Base-by-base conservation (phyloP, 805 yeast genomes). In the Candida sithepensis region DNA sequence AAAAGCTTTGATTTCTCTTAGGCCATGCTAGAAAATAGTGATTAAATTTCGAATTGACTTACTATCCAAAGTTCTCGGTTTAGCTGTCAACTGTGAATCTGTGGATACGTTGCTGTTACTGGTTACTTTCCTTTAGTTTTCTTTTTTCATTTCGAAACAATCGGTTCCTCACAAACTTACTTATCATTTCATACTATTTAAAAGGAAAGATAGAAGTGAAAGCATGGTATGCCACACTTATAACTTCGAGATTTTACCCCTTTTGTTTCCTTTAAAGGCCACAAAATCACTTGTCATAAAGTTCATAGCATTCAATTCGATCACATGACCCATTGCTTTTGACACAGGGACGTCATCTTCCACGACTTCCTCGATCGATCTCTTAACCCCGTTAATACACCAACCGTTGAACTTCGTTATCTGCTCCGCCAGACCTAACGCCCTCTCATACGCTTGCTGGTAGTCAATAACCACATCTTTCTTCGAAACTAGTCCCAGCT, bases 371-470 rank as follows among this genome's bases (percentile, higher is more conserved):
- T 81, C 80, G 53, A 85, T 57, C 45, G 75, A 61, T 46, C 68
- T 69, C 65, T 85, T 85, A 3, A 87, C 78, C 12, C 90, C 91
- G 50, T 65, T 71, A 33, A 85, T 70, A 18, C 88, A 87, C 68
- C 86, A 82, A 23, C 71, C 74, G 39, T 75, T 72, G 60, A 77
- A 72, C 2, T 48, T 44, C 33, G 73, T 71, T 28, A 85, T 79
- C 16, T 57, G 62, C 4, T 47, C 48, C 0, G 86, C 92, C 36
- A 81, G 55, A 26, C 70, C 67, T 8, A 68, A 43, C n/a, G 85
- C 85, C 23, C 67, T 60, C 4, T 66, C 67, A 12, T 82, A 50
- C 0, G 84, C 89, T 1, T 67, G 65, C 9, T 74, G 71, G 51
- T 76, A 74, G 49, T 72, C 70, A 0, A 73, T 73, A 20, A 66